Base-by-base conservation (phyloP, 805 yeast species). In the Phaffomyces opuntiae region DNA sequence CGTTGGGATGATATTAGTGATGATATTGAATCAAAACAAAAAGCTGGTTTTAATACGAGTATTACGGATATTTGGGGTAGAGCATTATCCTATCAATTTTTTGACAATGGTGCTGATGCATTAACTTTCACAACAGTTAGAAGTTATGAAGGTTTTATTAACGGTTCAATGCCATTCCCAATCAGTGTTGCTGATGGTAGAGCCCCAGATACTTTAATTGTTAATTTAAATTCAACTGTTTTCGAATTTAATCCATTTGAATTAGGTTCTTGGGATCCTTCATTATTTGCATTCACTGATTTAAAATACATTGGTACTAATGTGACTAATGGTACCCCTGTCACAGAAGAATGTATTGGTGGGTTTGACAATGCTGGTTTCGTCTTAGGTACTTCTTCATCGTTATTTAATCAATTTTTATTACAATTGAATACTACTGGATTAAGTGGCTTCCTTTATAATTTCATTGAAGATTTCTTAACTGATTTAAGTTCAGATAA, bases 181-280 rank as follows among this genome's bases (percentile, higher is more conserved):
- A 79, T 82, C 51, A 67, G 74, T 56, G 82, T 75, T 52, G 76
- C 81, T 17, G 78, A 78, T 55, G 86, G 85, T 41, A 70, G 87
- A 63, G 65, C 72, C 14, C 86, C 87, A 13, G 80, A 78, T 26
- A 71, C 83, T 5, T 42, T 50, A 5, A 70, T 83, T 41, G 66
- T 85, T 41, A 70, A 75, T 48, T 59, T 63, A 26, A 87, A 87
- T 66, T 80, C 95, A 7, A 86, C 96, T 1, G 73, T 72, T 40
- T 77, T 81, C 50, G 78, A 80, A 50, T 62, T 77, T 51, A 74
- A 72, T 37, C 89, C 95, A 7, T 81, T 68, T 53, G 85, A 83
- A 60, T 64, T 88, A 58, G 96, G 96, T n/a, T 81, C 93, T 12
- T 88, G 95, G 95, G 96, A 89, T 59, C 83, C 87, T 13, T 69